Percentiles rank a stretch among this genome's conserved stretches.
These are phyloP conservation scores for Colletotrichum lupini DNA, from an alignment of 2,329 filamentous ascomycete genomes.

Conservation along the genomic window DNA sequence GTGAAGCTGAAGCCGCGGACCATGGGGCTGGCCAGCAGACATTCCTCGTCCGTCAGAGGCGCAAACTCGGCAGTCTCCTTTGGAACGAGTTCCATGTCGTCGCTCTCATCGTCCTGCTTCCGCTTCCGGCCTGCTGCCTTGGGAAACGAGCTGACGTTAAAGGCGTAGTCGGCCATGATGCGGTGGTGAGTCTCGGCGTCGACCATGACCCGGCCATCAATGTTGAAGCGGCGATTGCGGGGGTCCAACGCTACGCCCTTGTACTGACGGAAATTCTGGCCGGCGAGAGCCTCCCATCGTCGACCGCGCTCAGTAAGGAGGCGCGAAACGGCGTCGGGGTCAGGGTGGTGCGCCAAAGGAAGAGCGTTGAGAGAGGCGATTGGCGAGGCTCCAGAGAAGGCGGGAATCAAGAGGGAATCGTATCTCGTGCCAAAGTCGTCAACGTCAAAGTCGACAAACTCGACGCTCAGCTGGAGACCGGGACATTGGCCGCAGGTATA, in stretches of 20 bases:
- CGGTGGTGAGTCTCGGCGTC: slow-evolving; percentile 85
- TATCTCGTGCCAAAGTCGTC: slow-evolving; percentile 54
- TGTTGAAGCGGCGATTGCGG: slow-evolving; percentile 67
- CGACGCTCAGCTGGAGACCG: slow-evolving; percentile 36
- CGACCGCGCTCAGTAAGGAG: slow-evolving; percentile 53
- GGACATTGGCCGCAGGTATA: slow-evolving; percentile 50
- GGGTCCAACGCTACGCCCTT: slow-evolving; percentile 47
- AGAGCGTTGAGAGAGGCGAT: slow-evolving; percentile 56
- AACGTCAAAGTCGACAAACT: slow-evolving; percentile 60
- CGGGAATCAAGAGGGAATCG: slow-evolving; percentile 47
- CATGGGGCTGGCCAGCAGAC: slow-evolving; percentile 52
- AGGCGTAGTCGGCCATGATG: slow-evolving; percentile 86
- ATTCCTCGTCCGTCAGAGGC: slow-evolving; percentile 50
- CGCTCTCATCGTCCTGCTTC: slow-evolving; percentile 31
- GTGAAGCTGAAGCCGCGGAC: slow-evolving; percentile 65
- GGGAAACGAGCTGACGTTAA: slow-evolving; percentile 48
- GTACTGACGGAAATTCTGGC: slow-evolving; percentile 60
- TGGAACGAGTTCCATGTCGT: slow-evolving; percentile 40
- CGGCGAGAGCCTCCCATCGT: slow-evolving; percentile 56
- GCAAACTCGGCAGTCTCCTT: slow-evolving; percentile 28
- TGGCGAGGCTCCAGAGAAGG: slow-evolving; percentile 55
- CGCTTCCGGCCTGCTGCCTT: slow-evolving; percentile 33
- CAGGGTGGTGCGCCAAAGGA: slow-evolving; percentile 56
- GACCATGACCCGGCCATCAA: slow-evolving; percentile 89
- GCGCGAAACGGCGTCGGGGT: slow-evolving; percentile 45